phyloP scores from a whole-genome alignment of 345 rosid species.

The Erodium maritimum region DNA sequence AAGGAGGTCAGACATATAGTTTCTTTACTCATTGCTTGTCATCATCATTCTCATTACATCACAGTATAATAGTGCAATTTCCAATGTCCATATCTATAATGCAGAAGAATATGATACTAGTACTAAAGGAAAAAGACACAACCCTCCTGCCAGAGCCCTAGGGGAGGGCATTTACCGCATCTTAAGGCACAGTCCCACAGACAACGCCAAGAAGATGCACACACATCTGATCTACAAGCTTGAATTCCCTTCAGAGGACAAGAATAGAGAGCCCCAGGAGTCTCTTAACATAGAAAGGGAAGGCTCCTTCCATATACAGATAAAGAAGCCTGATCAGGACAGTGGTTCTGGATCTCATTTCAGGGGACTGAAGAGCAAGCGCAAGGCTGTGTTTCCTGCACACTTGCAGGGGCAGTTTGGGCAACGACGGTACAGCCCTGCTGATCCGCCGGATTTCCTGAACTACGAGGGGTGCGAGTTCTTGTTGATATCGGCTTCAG shows the following conservation, averaged over 20 bases:
- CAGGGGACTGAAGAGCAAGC: constrained; percentile 42
- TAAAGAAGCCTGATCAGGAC: constrained; percentile 46
- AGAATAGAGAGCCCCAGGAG: constrained; percentile 47
- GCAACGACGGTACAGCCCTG: constrained; percentile 27
- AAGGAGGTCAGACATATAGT: constrained; percentile 29
- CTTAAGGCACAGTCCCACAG: constrained; percentile 37
- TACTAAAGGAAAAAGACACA: constrained; percentile 46
- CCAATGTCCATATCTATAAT: neutral
- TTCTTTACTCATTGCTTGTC: neutral
- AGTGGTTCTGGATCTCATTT: constrained; percentile 20
- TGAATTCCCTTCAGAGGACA: constrained; percentile 33
- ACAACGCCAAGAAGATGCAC: constrained; percentile 25
- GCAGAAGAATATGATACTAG: constrained; percentile 61
- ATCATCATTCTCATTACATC: no score
- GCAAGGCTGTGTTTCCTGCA: constrained; percentile 55
- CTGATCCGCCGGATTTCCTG: constrained; percentile 60
- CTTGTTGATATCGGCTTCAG: constrained; percentile 53
- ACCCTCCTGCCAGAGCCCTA: constrained; percentile 37
- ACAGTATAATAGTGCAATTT: neutral
- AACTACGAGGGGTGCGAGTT: constrained; percentile 77
- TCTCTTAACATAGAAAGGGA: constrained; percentile 51
- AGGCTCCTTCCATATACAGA: constrained; percentile 59
- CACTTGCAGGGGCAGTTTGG: constrained; percentile 52
- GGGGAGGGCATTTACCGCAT: constrained; percentile 73
- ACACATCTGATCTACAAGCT: constrained; percentile 72